Base-by-base conservation (phyloP, 495 filamentous ascomycete genomes). In the Filosporella fistucella region DNA sequence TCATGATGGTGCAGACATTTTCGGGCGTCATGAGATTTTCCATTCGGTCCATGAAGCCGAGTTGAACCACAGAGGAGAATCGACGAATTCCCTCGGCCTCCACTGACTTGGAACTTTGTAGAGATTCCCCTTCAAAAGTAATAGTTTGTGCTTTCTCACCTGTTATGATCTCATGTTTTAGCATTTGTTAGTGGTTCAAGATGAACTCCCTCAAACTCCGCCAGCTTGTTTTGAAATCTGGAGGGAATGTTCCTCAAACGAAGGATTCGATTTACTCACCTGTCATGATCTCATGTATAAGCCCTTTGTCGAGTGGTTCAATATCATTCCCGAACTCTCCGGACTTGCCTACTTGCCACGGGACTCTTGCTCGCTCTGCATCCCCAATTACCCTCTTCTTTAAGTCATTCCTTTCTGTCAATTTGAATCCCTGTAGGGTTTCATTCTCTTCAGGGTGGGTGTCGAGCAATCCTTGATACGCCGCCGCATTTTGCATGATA, bases 261-360 rank as follows among this genome's bases (percentile, higher is more conserved):
- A 24, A 4, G 7, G 7, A 42, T 18, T 40, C 14, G 5, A 17
- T 4, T 38, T 41, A 42, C 16, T 42, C 37, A 0, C 46, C 46
- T 2, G 49, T 59, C 41, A 61, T 16, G 33, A 61, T 49, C 17
- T 56, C 49, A 14, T 54, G 43, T 28, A 59, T n/a, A 9, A 61
- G 54, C 13, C 2, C 37, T 35, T 59, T 53, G 36, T 61, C 34
- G n/a, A 59, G 45, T 25, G 56, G 56, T 39, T 61, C 56, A 18
- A 59, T 54, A 13, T 52, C 16, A 38, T 45, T 41, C 18, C 45
- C 38, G 30, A 42, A 52, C 32, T 59, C n/a, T 8, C 53, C 52
- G 16, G 50, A 40, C 45, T 56, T 56, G n/a, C 59, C 53, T 16
- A 61, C 52, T 43, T 54, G 56, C 59, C 56, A 61, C 18, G 59